A percentile compares a stretch with the other conserved stretches of the same genome.
phyloP scores from a whole-genome alignment of 345 rosid species.

The Hibiscus tridactylites region DNA sequence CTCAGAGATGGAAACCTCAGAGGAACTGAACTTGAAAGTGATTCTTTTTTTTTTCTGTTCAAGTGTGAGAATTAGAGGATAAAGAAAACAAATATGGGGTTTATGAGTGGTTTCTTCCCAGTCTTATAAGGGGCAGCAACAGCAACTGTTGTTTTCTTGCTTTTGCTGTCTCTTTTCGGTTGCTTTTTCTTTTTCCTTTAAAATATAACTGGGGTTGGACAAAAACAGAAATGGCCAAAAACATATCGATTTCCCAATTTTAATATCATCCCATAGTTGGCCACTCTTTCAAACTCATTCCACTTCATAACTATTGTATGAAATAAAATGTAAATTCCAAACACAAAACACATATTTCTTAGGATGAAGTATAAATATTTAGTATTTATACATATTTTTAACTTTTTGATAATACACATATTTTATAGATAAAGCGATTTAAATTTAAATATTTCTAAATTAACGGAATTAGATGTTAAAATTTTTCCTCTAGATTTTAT shows the following conservation, averaged over 20 bases:
- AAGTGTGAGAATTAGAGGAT: background rate
- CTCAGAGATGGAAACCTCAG: slow-evolving; percentile 1
- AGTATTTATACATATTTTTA: too few species aligned
- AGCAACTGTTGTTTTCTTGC: slow-evolving; percentile 3
- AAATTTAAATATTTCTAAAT: too few species aligned
- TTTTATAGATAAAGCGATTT: too few species aligned
- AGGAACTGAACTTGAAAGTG: background rate
- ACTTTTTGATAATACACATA: too few species aligned
- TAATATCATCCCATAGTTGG: background rate
- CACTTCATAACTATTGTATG: background rate
- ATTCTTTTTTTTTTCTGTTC: background rate
- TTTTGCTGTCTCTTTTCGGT: background rate
- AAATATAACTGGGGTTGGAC: slow-evolving; percentile 16
- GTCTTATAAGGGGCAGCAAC: slow-evolving; percentile 26
- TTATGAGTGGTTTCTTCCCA: slow-evolving; percentile 18
- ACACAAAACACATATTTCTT: too few species aligned
- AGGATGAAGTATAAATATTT: too few species aligned
- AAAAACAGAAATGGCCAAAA: slow-evolving; percentile 3
- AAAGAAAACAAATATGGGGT: slow-evolving; percentile 11
- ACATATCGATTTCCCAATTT: slow-evolving; percentile 12
- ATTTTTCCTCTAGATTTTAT: too few species aligned
- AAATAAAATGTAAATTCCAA: background rate
- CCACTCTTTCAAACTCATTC: background rate
- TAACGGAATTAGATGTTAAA: too few species aligned
- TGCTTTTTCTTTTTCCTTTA: background rate